A percentile compares a stretch with the other conserved stretches of the same genome.
Evolutionary conservation across 1,284 basidiomycete species (phyloP).

Genomic region (Tilletia caries): DNA sequence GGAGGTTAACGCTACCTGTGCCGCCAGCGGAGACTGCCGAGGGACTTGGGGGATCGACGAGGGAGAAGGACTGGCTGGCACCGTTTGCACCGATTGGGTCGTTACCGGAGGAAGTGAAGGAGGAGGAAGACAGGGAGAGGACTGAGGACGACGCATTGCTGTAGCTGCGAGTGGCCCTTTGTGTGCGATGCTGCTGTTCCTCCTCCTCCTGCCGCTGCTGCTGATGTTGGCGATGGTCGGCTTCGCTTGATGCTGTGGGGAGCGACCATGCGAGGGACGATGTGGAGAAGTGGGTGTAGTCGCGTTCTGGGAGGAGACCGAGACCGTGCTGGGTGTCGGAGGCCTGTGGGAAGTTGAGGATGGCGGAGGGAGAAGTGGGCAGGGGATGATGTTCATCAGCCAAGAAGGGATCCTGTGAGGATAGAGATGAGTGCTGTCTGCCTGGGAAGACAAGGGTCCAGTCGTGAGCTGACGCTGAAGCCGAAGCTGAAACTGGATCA

Average conservation of each 20-base stretch:
- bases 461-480: not conserved
- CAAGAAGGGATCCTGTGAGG: too few species aligned
- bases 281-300: not conserved
- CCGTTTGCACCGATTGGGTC: not conserved
- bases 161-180: not conserved
- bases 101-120: not conserved
- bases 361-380: not conserved
- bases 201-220: not conserved
- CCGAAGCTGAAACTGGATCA: too few species aligned
- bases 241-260: not conserved
- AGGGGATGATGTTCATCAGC: not conserved
- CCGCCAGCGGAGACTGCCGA: slow-evolving; percentile 9
- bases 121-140: slow-evolving; percentile 1
- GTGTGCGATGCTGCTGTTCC: too few species aligned
- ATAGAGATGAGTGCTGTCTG: not conserved
- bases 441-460: slow-evolving; percentile 13
- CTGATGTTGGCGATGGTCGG: not conserved
- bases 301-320: not conserved
- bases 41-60: slow-evolving; percentile 1
- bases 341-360: not conserved
- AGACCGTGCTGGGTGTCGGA: not conserved
- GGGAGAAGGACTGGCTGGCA: too few species aligned
- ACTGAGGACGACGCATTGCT: slow-evolving; percentile 1
- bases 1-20: not conserved
- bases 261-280: not conserved